Conservation (phyloP, 1,139 yeast genomes). For the Saccharomyces hybrid region DNA sequence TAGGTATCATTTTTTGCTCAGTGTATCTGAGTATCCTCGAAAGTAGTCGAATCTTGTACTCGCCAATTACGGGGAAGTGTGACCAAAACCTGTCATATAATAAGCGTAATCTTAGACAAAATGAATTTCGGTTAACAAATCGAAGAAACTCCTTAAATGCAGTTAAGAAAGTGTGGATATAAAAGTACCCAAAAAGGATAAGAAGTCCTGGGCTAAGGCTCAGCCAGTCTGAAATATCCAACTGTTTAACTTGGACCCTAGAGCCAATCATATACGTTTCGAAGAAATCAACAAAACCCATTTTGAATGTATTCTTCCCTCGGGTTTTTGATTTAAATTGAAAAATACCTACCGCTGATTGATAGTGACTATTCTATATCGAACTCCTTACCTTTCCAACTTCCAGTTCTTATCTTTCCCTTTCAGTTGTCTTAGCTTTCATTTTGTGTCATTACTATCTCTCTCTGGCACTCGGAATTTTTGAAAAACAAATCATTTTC, state of each 20-base stretch:
- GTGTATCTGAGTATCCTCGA: conserved; percentile 8
- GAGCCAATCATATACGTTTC: conserved; percentile 19
- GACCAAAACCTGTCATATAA: conserved; percentile 12
- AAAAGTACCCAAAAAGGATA: conserved; percentile 8
- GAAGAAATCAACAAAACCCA: conserved; percentile 16
- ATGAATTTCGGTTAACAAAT: conserved; percentile 4
- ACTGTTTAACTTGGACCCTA: conserved; percentile 6
- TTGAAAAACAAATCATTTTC: neutral
- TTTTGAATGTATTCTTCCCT: neutral
- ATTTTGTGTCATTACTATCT: neutral
- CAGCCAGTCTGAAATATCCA: conserved; percentile 12
- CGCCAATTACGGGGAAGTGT: conserved; percentile 22
- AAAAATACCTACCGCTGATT: neutral
- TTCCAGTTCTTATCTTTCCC: neutral
- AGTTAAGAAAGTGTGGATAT: conserved; percentile 7
- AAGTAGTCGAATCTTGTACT: conserved; percentile 4
- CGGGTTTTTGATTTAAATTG: neutral
- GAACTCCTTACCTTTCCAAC: neutral
- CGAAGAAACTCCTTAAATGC: neutral
- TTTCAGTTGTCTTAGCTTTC: neutral
- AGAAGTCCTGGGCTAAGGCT: conserved; percentile 5
- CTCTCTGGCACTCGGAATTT: neutral
- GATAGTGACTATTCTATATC: neutral
- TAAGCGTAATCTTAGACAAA: conserved; percentile 4
- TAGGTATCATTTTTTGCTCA: conserved; percentile 8